Percentiles rank a stretch among this genome's conserved stretches.
Conservation (phyloP, 305 asterid genomes). For the Salvia sclarea region DNA sequence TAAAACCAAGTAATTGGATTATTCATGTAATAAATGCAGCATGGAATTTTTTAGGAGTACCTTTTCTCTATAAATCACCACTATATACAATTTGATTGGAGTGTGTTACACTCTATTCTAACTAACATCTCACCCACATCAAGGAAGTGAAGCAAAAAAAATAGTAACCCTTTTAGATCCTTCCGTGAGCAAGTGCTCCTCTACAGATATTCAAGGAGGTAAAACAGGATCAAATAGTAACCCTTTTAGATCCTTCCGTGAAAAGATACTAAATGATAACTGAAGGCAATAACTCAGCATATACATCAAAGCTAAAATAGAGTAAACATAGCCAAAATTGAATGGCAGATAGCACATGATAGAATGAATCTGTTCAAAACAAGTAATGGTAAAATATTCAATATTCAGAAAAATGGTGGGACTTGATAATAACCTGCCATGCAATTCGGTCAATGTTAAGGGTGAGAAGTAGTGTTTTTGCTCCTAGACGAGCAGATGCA, state of each 20-base stretch:
- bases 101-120: not conserved
- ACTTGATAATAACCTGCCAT: constrained; percentile 72
- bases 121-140: not conserved
- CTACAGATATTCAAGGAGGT: not conserved
- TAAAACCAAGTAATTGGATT: too few relatives aligned
- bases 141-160: not conserved
- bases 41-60: too few relatives aligned
- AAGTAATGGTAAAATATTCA: not conserved
- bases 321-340: constrained; percentile 1
- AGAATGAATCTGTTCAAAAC: not conserved
- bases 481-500: constrained; percentile 95
- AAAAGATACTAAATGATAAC: not conserved
- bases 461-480: constrained; percentile 89
- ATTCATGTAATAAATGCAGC: too few relatives aligned
- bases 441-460: constrained; percentile 96
- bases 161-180: too few relatives aligned
- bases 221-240: not conserved
- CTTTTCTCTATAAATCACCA: too few relatives aligned
- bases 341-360: not conserved
- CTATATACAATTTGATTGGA: not conserved
- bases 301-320: not conserved
- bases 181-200: too few relatives aligned
- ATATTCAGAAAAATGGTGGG: not conserved
- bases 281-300: not conserved
- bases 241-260: too few relatives aligned